Percentiles rank a stretch among this genome's conserved stretches.
Conservation (phyloP, 2,329 filamentous ascomycete species). For the Blumeria hordei region DNA sequence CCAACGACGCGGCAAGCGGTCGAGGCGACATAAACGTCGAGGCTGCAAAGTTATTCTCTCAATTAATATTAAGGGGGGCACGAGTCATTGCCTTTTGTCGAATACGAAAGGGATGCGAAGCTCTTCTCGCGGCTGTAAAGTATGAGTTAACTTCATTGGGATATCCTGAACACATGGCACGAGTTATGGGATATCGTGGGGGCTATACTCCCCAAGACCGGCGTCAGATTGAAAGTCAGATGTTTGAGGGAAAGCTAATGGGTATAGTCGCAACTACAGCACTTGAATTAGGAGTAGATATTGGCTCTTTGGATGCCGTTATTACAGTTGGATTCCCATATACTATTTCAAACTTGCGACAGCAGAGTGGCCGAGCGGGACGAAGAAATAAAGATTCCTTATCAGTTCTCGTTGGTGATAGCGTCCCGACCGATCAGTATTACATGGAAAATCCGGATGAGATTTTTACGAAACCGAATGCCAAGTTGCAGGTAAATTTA, state of each 20-base stretch:
- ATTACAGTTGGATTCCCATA: constrained; percentile 89
- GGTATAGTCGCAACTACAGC: constrained; percentile 89
- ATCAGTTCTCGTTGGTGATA: constrained; percentile 70
- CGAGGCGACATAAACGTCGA: constrained; percentile 64
- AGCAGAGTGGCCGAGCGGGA: constrained; percentile 84
- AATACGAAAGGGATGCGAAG: constrained; percentile 71
- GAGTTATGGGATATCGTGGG: constrained; percentile 88
- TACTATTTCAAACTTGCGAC: constrained; percentile 77
- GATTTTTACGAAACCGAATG: constrained; percentile 78
- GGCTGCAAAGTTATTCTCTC: constrained; percentile 74
- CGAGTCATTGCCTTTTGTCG: constrained; percentile 83
- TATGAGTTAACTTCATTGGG: constrained; percentile 51
- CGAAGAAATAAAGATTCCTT: constrained; percentile 82
- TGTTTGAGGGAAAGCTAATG: constrained; percentile 87
- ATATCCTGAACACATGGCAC: constrained; percentile 44
- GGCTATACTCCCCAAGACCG: constrained; percentile 86
- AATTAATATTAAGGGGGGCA: constrained; percentile 68
- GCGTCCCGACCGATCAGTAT: constrained; percentile 76
- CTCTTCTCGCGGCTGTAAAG: constrained; percentile 56
- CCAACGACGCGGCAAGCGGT: constrained; percentile 64
- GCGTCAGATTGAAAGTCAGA: constrained; percentile 70
- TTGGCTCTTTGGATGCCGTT: constrained; percentile 81
- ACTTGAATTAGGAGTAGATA: constrained; percentile 82
- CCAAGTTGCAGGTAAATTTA: constrained; percentile 74
- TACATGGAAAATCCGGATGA: constrained; percentile 95